phyloP scores from a whole-genome alignment of 2,329 filamentous ascomycete species.

The Colletotrichum eleusines region DNA sequence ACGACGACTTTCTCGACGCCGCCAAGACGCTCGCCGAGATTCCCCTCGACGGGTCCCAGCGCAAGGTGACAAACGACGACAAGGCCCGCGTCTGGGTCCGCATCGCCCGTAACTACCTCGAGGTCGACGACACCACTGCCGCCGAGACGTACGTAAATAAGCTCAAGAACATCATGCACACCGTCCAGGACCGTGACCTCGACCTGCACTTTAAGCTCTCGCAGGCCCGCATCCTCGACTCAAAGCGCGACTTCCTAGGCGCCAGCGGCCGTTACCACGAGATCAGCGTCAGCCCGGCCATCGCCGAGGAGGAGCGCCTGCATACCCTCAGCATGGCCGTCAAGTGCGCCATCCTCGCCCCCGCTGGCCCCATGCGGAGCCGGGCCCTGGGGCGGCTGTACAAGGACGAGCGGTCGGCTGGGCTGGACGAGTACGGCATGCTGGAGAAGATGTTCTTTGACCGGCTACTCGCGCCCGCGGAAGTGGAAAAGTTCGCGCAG shows the following conservation, averaged over 20 bases:
- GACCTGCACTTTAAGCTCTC: slow-evolving; percentile 90
- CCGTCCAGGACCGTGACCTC: slow-evolving; percentile 78
- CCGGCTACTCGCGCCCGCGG: slow-evolving; percentile 81
- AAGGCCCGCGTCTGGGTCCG: slow-evolving; percentile 91
- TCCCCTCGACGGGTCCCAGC: slow-evolving; percentile 89
- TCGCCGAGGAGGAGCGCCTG: slow-evolving; percentile 89
- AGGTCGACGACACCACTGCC: slow-evolving; percentile 88
- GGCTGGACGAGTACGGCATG: slow-evolving; percentile 85
- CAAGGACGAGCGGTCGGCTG: slow-evolving; percentile 87
- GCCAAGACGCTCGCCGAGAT: slow-evolving; percentile 85
- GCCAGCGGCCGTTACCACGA: slow-evolving; percentile 90
- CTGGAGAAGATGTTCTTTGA: slow-evolving; percentile 98
- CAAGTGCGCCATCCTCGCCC: slow-evolving; percentile 91
- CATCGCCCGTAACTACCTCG: slow-evolving; percentile 93
- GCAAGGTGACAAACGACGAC: slow-evolving; percentile 83
- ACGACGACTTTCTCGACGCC: slow-evolving; percentile 84
- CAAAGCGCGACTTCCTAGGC: slow-evolving; percentile 88
- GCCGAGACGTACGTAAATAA: slow-evolving; percentile 93
- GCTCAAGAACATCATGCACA: slow-evolving; percentile 91
- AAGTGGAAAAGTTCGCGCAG: slow-evolving; percentile 87
- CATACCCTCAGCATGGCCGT: slow-evolving; percentile 89
- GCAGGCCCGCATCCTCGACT: slow-evolving; percentile 92
- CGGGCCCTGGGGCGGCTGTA: slow-evolving; percentile 86
- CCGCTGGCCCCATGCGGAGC: slow-evolving; percentile 87
- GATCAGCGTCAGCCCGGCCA: slow-evolving; percentile 80